Evolutionary conservation across 495 filamentous ascomycete species (phyloP).

Genomic region (Symbiotaphrina buchneri): DNA sequence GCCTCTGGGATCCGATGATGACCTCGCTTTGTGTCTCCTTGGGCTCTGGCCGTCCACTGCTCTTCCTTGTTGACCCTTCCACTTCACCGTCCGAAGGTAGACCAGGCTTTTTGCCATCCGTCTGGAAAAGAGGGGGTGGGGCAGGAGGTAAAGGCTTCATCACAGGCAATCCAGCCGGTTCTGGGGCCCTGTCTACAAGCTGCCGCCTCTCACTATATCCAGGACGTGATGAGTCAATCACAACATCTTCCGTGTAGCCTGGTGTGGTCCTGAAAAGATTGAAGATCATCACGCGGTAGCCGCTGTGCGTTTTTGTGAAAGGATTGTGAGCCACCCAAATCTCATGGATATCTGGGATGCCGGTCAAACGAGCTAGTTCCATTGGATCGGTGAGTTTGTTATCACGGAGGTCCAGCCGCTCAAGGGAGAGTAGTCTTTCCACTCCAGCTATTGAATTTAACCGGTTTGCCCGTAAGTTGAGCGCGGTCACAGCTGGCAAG

Average conservation of each 20-base stretch:
- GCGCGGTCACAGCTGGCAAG: constrained; percentile 74
- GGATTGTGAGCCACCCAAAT: constrained; percentile 82
- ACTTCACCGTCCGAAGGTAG: too few species aligned
- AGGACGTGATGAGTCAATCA: constrained; percentile 66
- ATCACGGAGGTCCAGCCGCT: constrained; percentile 77
- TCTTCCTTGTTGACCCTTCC: neutral
- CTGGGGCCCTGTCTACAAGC: constrained; percentile 58
- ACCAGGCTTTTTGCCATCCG: constrained; percentile 35
- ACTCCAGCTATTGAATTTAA: constrained; percentile 76
- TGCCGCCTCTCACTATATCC: constrained; percentile 64
- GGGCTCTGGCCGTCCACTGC: neutral
- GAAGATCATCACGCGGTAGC: constrained; percentile 77
- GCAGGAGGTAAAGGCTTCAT: constrained; percentile 38
- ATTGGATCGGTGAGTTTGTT: constrained; percentile 79
- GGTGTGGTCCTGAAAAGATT: constrained; percentile 89
- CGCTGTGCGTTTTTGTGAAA: constrained; percentile 67
- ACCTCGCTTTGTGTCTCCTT: constrained; percentile 8
- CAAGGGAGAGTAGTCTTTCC: constrained; percentile 68
- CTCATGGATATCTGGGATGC: constrained; percentile 75
- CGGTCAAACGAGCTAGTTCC: constrained; percentile 74
- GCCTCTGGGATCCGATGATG: constrained; percentile 9
- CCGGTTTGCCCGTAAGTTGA: constrained; percentile 81
- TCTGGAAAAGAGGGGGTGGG: constrained; percentile 29
- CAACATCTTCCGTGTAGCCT: constrained; percentile 74
- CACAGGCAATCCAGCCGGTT: constrained; percentile 62